These are phyloP conservation scores for Balakata baccata DNA, from an alignment of 345 rosid species.

Conservation along the genomic window DNA sequence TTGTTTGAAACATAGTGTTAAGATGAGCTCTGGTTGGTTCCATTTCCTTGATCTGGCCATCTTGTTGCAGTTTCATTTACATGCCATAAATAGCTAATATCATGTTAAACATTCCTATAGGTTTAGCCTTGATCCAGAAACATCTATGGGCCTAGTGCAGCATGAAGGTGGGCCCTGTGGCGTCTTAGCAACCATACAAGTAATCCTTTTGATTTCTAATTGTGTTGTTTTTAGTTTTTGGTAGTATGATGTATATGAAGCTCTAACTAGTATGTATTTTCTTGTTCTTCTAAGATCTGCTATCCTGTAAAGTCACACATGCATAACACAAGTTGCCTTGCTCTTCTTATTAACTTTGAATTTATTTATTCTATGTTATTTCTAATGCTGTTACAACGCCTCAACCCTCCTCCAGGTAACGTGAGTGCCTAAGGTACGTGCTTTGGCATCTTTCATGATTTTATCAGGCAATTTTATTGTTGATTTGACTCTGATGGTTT, in stretches of 20 bases:
- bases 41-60: background rate
- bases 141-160: conserved; percentile 98
- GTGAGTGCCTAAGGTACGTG: background rate
- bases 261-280: background rate
- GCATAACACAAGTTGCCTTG: background rate
- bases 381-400: background rate
- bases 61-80: conserved; percentile 15
- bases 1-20: conserved; percentile 7
- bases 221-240: conserved; percentile 16
- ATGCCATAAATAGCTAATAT: conserved; percentile 27
- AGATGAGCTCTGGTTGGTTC: conserved; percentile 2
- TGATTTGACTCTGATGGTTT: background rate
- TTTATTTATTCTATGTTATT: background rate
- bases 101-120: conserved; percentile 41
- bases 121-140: conserved; percentile 96
- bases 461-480: background rate
- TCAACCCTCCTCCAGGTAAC: background rate
- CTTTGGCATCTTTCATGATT: background rate
- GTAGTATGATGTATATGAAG: conserved; percentile 9
- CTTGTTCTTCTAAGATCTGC: conserved; percentile 2
- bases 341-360: background rate
- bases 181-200: conserved; percentile 96
- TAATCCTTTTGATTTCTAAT: conserved; percentile 32
- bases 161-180: conserved; percentile 99
- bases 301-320: background rate